A percentile compares a stretch with the other conserved stretches of the same genome.
Conservation (phyloP, 2,329 filamentous ascomycete species). For the Arthroderma sp. region DNA sequence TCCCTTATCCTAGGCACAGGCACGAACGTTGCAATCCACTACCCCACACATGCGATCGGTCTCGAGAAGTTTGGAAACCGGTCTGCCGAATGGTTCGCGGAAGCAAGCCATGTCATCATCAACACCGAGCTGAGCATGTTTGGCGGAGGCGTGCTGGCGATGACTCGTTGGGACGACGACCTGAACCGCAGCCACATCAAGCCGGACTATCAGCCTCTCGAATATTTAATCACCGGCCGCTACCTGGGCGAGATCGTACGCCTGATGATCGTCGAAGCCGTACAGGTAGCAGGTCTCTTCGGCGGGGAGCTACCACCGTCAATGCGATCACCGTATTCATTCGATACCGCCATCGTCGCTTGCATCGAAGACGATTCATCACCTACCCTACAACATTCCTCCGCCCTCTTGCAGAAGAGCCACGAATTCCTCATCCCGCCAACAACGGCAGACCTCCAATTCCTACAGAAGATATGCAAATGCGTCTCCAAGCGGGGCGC, state of each 20-base stretch:
- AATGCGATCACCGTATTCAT: slow-evolving; percentile 44
- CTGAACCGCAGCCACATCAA: slow-evolving; percentile 46
- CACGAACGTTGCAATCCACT: slow-evolving; percentile 52
- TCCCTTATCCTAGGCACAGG: slow-evolving; percentile 54
- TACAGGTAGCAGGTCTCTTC: slow-evolving; percentile 45
- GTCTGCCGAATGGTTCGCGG: slow-evolving; percentile 43
- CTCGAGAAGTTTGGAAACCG: slow-evolving; percentile 45
- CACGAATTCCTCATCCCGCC: slow-evolving; percentile 39
- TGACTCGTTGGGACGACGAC: slow-evolving; percentile 50
- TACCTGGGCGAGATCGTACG: slow-evolving; percentile 54
- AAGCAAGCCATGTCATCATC: slow-evolving; percentile 49
- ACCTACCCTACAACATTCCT: slow-evolving; percentile 26
- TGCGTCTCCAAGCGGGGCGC: slow-evolving; percentile 48
- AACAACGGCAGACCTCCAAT: slow-evolving; percentile 40
- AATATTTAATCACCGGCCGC: slow-evolving; percentile 52
- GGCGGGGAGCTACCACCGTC: slow-evolving; percentile 44
- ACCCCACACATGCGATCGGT: slow-evolving; percentile 45
- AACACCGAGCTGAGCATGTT: slow-evolving; percentile 59
- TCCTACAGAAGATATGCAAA: slow-evolving; percentile 42
- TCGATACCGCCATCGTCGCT: slow-evolving; percentile 49
- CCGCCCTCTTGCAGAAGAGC: slow-evolving; percentile 39
- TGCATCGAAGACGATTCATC: slow-evolving; percentile 42
- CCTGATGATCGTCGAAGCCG: slow-evolving; percentile 49
- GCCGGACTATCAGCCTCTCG: slow-evolving; percentile 54
- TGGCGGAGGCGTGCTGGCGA: slow-evolving; percentile 46